Conservation (phyloP, 2,329 filamentous ascomycete species). For the Eutypa lata region DNA sequence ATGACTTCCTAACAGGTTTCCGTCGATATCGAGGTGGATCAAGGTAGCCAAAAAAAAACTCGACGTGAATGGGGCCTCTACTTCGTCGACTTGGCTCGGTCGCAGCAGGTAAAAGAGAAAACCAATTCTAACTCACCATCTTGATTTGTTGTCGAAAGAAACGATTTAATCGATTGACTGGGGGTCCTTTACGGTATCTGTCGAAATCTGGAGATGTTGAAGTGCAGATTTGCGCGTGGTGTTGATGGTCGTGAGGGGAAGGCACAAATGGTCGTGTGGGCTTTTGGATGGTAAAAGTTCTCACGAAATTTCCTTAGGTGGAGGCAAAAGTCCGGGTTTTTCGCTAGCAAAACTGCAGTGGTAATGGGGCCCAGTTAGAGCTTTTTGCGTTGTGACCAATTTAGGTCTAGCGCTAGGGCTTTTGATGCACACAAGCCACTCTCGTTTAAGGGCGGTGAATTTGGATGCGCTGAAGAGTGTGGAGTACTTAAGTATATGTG, state of each 20-base stretch:
- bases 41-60: no score
- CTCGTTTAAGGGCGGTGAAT: background rate
- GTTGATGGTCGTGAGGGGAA: constrained; percentile 31
- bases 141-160: constrained; percentile 54
- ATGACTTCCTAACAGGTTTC: no score
- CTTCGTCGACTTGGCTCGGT: constrained; percentile 8
- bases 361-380: background rate
- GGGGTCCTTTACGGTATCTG: constrained; percentile 48
- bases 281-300: constrained; percentile 36
- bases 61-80: constrained; percentile 1
- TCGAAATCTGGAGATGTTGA: constrained; percentile 48
- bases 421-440: background rate
- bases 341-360: background rate
- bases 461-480: background rate
- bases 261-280: constrained; percentile 45
- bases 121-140: constrained; percentile 57
- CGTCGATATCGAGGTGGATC: background rate
- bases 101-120: constrained; percentile 2
- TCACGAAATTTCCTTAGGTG: background rate
- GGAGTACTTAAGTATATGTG: background rate
- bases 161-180: constrained; percentile 37
- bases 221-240: constrained; percentile 49
- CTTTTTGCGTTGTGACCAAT: background rate
- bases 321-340: background rate
- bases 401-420: constrained; percentile 1